Percentiles rank a stretch among this genome's conserved stretches.
Evolutionary conservation across 345 rosid species (phyloP).

Genomic region (Acer campestre): DNA sequence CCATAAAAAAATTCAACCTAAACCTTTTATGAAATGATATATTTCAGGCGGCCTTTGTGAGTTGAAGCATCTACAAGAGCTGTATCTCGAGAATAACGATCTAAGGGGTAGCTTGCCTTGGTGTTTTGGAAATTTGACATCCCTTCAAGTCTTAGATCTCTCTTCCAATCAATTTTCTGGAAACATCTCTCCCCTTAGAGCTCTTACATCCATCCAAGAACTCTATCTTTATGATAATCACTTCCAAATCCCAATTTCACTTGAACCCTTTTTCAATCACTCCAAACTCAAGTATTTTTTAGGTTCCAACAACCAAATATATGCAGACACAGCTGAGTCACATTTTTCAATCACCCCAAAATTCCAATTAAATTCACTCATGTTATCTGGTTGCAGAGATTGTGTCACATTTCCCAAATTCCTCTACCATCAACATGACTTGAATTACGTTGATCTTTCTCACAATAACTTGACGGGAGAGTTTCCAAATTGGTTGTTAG

Average conservation of each 20-base stretch:
- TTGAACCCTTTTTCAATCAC: conserved; percentile 12
- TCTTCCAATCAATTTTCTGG: conserved; percentile 12
- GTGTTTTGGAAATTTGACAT: background rate
- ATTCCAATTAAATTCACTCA: background rate
- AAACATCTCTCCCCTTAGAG: background rate
- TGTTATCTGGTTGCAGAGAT: background rate
- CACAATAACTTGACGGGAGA: no score
- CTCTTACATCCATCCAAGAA: background rate
- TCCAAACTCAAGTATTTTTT: background rate
- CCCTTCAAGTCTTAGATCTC: background rate
- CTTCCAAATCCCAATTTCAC: conserved; percentile 19
- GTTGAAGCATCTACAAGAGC: background rate
- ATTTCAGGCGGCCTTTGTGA: background rate
- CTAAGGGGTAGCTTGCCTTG: background rate
- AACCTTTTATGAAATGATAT: no score
- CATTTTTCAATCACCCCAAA: background rate
- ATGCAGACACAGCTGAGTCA: background rate
- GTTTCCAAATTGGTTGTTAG: no score
- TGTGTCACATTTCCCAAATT: background rate
- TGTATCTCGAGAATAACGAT: background rate
- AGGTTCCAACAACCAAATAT: background rate
- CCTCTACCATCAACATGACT: no score
- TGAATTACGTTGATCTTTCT: background rate
- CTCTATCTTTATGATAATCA: background rate
- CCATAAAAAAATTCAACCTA: no score